Conservation (phyloP, 2,329 filamentous ascomycete genomes). For the Laburnicola sp. region DNA sequence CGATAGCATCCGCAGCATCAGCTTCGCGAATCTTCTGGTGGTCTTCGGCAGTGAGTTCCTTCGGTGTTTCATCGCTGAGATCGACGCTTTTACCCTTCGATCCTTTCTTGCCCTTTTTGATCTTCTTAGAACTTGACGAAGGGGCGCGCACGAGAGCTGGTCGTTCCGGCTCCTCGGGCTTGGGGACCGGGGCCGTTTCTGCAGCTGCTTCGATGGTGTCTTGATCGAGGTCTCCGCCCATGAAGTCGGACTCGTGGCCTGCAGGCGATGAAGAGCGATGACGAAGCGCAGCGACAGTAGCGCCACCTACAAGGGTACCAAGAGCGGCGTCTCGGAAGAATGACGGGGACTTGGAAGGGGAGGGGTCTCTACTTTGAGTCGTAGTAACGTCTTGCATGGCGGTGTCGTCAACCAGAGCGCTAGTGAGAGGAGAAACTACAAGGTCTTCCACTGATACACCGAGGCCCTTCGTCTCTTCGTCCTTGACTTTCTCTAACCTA, state of each 20-base stretch:
- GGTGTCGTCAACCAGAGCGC: conserved; percentile 28
- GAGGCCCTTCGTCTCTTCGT: conserved; percentile 11
- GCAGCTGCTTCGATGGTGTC: conserved; percentile 25
- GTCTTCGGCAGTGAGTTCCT: conserved; percentile 28
- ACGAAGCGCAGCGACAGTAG: conserved; percentile 22
- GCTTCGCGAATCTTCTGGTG: conserved; percentile 21
- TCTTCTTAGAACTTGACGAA: conserved; percentile 30
- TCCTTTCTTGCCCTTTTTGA: conserved; percentile 40
- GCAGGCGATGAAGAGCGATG: conserved; percentile 22
- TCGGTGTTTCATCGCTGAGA: conserved; percentile 8
- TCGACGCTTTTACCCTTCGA: conserved; percentile 31
- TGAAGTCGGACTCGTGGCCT: conserved; percentile 22
- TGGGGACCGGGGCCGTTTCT: conserved; percentile 8
- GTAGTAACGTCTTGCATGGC: conserved; percentile 23
- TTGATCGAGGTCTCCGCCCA: conserved; percentile 28
- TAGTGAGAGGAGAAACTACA: conserved; percentile 27
- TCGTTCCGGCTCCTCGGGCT: conserved; percentile 13
- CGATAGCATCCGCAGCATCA: conserved; percentile 33
- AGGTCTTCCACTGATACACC: conserved; percentile 18
- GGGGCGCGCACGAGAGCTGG: conserved; percentile 13
- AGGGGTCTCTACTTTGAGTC: conserved; percentile 18
- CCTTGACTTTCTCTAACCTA: conserved; percentile 24
- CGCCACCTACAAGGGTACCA: conserved; percentile 31
- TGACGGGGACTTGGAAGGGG: conserved; percentile 26
- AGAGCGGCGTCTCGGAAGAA: conserved; percentile 35